Evolutionary conservation across 148 eudicot species (phyloP).

Genomic region (Mesembryanthemum crystallinum): DNA sequence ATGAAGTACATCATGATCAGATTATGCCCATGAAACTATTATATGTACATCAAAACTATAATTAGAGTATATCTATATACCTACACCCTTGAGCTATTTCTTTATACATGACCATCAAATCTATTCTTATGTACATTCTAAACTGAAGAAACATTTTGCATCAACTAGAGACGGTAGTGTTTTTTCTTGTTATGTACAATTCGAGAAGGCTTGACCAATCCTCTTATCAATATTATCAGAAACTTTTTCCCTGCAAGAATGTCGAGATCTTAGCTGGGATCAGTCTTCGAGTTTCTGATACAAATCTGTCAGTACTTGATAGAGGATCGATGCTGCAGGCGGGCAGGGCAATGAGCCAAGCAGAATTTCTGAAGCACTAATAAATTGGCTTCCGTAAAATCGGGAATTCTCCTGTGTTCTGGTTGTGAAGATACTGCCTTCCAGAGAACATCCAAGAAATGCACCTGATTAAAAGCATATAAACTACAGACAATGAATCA

Average conservation of each 20-base stretch:
- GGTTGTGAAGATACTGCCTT: constrained; percentile 61
- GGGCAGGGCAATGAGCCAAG: constrained; percentile 61
- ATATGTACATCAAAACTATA: neutral
- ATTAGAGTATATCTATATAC: neutral
- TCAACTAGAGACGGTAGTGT: no score
- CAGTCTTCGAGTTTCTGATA: constrained; percentile 40
- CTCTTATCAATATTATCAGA: neutral
- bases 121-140: neutral
- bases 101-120: neutral
- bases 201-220: neutral
- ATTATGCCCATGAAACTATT: neutral
- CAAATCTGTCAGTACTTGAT: constrained; percentile 50
- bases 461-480: constrained; percentile 45
- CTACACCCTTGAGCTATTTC: neutral
- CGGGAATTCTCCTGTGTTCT: constrained; percentile 49
- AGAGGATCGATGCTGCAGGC: constrained; percentile 64
- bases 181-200: no score
- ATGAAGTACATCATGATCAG: neutral
- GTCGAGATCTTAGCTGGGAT: neutral
- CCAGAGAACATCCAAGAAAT: constrained; percentile 64
- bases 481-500: neutral
- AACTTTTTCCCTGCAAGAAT: neutral
- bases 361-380: constrained; percentile 54
- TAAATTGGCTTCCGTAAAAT: constrained; percentile 60
- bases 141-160: neutral